Evolutionary conservation across 306 rosid species (phyloP).

Genomic region (Trichosanthes truncata): DNA sequence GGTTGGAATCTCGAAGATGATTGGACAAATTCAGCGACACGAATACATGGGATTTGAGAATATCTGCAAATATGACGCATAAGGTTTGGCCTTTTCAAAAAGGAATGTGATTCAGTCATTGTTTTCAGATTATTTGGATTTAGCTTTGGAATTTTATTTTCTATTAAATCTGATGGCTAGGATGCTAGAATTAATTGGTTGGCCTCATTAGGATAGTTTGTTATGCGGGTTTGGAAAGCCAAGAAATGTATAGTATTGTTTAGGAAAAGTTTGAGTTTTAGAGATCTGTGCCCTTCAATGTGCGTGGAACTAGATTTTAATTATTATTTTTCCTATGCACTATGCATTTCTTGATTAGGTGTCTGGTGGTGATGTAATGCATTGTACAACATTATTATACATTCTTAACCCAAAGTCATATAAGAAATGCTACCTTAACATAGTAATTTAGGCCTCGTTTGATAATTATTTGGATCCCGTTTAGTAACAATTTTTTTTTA

Average conservation of each 20-base stretch:
- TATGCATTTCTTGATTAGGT: not conserved
- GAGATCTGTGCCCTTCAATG: not conserved
- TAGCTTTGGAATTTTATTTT: not conserved
- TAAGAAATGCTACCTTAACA: not conserved
- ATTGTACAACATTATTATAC: not conserved
- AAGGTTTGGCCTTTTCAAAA: not conserved
- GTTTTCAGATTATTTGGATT: not conserved
- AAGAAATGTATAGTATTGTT: not conserved
- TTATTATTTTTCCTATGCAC: not conserved
- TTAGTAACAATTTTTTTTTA: too few relatives aligned
- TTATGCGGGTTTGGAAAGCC: not conserved
- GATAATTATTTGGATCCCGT: too few relatives aligned
- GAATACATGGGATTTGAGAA: slow-evolving; percentile 93
- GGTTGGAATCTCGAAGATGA: slow-evolving; percentile 65
- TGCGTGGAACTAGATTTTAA: not conserved
- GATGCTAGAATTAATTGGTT: not conserved
- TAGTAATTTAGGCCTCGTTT: too few relatives aligned
- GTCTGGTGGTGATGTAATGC: not conserved
- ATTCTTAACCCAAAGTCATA: not conserved
- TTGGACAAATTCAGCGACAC: slow-evolving; percentile 32
- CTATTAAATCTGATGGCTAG: not conserved
- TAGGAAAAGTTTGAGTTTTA: not conserved
- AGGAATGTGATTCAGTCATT: not conserved
- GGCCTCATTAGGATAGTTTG: not conserved
- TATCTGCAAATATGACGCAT: slow-evolving; percentile 53